Evolutionary conservation across 2,329 filamentous ascomycete species (phyloP).

Genomic region (Talaromyces pinophilus): DNA sequence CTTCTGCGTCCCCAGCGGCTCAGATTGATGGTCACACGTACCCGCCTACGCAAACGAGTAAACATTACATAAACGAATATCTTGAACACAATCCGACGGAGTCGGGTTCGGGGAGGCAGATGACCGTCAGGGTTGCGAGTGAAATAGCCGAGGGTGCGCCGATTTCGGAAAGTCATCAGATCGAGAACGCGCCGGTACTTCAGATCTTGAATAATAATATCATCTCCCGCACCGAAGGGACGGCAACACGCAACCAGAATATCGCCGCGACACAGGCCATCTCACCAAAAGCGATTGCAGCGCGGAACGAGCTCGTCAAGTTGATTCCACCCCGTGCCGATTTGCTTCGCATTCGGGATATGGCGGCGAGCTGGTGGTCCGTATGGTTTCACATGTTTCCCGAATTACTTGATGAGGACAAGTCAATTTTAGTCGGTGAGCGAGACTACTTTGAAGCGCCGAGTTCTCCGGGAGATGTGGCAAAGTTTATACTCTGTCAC

Average conservation of each 20-base stretch:
- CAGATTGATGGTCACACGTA: not conserved
- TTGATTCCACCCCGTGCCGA: constrained; percentile 39
- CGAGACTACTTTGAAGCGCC: constrained; percentile 22
- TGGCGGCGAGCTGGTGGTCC: constrained; percentile 34
- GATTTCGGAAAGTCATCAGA: constrained; percentile 25
- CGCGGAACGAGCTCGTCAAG: constrained; percentile 32
- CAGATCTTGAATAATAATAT: constrained; percentile 44
- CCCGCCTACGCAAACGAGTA: constrained; percentile 26
- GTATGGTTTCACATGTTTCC: constrained; percentile 40
- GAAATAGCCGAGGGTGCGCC: constrained; percentile 9
- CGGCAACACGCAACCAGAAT: constrained; percentile 30
- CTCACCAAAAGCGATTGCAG: constrained; percentile 33
- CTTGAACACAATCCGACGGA: not conserved
- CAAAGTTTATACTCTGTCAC: constrained; percentile 49
- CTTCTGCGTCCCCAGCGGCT: constrained; percentile 6
- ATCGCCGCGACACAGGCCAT: constrained; percentile 29
- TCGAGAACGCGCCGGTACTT: constrained; percentile 40
- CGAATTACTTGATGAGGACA: constrained; percentile 29
- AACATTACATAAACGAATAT: not conserved
- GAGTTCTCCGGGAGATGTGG: constrained; percentile 41
- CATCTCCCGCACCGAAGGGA: constrained; percentile 35
- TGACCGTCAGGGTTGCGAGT: constrained; percentile 8
- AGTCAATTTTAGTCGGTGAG: constrained; percentile 23
- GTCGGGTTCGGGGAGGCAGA: not conserved
- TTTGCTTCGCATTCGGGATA: constrained; percentile 35